phyloP scores from a whole-genome alignment of 176 grass and related monocot species.

The Bromus sterilis region DNA sequence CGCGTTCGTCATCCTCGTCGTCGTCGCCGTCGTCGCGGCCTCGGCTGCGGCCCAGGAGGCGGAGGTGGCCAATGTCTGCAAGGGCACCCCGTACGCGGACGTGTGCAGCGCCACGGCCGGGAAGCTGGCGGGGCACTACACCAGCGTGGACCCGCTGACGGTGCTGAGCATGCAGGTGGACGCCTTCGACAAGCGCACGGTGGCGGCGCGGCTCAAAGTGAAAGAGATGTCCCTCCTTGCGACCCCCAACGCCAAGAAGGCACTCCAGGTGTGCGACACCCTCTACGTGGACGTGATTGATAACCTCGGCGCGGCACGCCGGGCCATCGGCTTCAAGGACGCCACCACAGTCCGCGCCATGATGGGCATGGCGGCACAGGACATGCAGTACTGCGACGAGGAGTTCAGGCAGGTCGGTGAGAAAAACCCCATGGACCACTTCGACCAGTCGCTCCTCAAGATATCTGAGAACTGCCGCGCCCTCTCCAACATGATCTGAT shows the following conservation, averaged over 20 bases:
- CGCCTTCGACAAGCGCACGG: neutral
- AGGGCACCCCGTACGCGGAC: constrained; percentile 4
- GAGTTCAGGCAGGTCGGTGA: constrained; percentile 22
- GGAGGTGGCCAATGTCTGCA: constrained; percentile 12
- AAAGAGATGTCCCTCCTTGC: neutral
- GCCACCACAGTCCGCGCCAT: constrained; percentile 36
- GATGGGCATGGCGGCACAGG: constrained; percentile 40
- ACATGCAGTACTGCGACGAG: constrained; percentile 41
- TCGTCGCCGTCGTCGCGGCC: neutral
- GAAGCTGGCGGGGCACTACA: neutral
- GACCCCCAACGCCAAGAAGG: neutral
- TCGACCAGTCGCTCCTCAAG: constrained; percentile 14
- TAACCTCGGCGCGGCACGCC: constrained; percentile 24
- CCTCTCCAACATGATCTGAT: constrained; percentile 47
- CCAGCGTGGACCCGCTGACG: neutral
- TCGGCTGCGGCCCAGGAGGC: neutral
- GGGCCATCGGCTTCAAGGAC: constrained; percentile 38
- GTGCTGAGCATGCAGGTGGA: constrained; percentile 38
- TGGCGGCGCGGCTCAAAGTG: constrained; percentile 1
- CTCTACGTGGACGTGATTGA: constrained; percentile 24
- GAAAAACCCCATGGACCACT: constrained; percentile 18
- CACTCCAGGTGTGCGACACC: neutral
- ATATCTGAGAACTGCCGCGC: constrained; percentile 33
- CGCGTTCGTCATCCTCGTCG: constrained; percentile 11
- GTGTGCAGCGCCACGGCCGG: constrained; percentile 17